Base-by-base conservation (phyloP, 2,329 filamentous ascomycete species). In the Sporothrix humicola region DNA sequence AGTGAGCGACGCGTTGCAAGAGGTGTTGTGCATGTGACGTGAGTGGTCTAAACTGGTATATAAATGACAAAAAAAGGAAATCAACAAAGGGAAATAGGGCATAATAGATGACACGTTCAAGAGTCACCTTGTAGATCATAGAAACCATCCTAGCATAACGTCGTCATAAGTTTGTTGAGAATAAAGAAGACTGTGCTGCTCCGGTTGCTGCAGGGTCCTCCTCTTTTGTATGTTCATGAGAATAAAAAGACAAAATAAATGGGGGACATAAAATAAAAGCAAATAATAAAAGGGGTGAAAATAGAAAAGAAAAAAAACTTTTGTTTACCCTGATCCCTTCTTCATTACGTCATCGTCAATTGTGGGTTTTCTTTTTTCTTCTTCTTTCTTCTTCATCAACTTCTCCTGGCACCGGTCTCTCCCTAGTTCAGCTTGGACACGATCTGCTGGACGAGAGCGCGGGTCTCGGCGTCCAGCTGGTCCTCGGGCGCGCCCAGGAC, bases 381-480 rank as follows among this genome's bases (percentile, higher is more conserved):
- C 9, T 15, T 37, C 23, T 20, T 8, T 63, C 31, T n/a, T 46
- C 58, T 37, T 61, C n/a, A 9, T 46, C n/a, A 8, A 17, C 7
- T 26, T 26, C 23, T 26, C 23, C 23, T 26, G 1, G 23, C 23
- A 26, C 23, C 1, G 3, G 23, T 26, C 23, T 1, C 3, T 3
- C 31, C 23, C 52, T 66, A 66, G 42, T 48, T 48, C 71, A 87
- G 80, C 31, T 81, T 79, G 79, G 83, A 84, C 74, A 93, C 90
- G 71, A 92, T 87, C 80, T 90, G 87, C 78, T 89, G 84, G 61
- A 95, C 85, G 78, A 91, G 85, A 76, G 85, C 83, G 74, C 92
- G 88, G 10, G 91, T 94, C 83, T 92, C 90, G 9, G 88, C 86
- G 78, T 92, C 91, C 58, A 96, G 86, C 84, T 96, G 93, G 74